phyloP scores from a whole-genome alignment of 148 eudicot species.

The Rhododendron henanense region DNA sequence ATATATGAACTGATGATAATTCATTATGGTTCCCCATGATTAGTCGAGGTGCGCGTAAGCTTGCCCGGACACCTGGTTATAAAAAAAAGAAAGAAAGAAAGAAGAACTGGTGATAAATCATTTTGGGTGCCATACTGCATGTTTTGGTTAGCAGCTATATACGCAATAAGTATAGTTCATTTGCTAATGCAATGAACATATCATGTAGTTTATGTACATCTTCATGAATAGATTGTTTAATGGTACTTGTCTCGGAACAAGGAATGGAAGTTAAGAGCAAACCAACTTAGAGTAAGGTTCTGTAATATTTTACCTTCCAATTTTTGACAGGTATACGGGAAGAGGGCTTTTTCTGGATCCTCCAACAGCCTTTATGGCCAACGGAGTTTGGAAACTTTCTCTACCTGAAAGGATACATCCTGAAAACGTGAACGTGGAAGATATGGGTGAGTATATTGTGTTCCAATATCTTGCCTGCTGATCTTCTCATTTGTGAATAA shows the following conservation, averaged over 20 bases:
- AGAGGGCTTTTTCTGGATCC: slow-evolving; percentile 88
- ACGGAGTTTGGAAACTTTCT: slow-evolving; percentile 62
- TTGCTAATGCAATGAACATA: background rate
- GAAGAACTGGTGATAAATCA: background rate
- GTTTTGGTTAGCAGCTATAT: background rate
- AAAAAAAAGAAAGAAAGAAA: background rate
- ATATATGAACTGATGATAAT: background rate
- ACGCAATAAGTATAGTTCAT: background rate
- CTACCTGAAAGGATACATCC: slow-evolving; percentile 53
- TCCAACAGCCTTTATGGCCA: slow-evolving; percentile 61
- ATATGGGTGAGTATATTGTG: slow-evolving; percentile 47
- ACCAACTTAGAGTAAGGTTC: background rate
- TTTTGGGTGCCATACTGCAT: background rate
- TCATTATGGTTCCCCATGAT: background rate
- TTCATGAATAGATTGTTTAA: background rate
- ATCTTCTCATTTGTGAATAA: slow-evolving; percentile 6
- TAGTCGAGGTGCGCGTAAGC: background rate
- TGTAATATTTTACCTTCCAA: background rate
- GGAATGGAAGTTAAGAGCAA: slow-evolving; percentile 1
- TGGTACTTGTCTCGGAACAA: background rate
- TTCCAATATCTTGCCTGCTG: background rate
- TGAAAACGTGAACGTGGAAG: slow-evolving; percentile 28
- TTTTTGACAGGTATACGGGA: slow-evolving; percentile 69
- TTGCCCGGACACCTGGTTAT: background rate
- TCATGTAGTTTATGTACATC: background rate